Base-by-base conservation (phyloP, 192 early-diverging fungal genomes). In the Chytriomyces sp. region DNA sequence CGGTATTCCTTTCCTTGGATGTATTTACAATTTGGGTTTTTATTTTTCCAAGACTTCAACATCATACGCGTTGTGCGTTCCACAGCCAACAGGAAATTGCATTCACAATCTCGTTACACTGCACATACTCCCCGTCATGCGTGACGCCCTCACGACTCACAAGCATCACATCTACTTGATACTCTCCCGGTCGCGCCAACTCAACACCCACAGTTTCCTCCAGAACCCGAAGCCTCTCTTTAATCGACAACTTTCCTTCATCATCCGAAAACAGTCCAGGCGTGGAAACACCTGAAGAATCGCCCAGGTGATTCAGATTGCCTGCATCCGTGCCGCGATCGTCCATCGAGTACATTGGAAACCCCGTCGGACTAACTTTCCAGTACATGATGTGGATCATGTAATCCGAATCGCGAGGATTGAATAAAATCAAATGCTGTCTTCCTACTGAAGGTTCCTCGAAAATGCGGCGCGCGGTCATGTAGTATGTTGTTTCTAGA, bases 391-490 rank as follows among this genome's bases (percentile, higher is more conserved):
- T 68, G 53, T 89, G 85, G 7, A 89, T 53, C 23, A 86, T 28
- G 64, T 84, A 89, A 69, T 89, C 87, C 24, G 64, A 61, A 69
- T 89, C 85, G 26, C 45, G 28, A 5, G 82, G 80, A 50, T 89
- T 89, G 59, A 84, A 83, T 20, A 88, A 69, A 11, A 88, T 35
- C 70, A 88, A 50, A 75, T 88, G 84, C 18, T 69, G 78, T n/a
- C 72, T 61, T 24, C 78, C 79, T 16, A 45, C 48, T 49, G 24
- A 46, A 3, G 64, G 63, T 6, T 75, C 67, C 24, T 82, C 81
- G 7, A 23, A 46, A 18, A 82, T 69, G 4, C 79, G 67, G 0
- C 82, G 72, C 16, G 77, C 65, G 7, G 53, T 46, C 24, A 16
- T 24, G 48, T 61, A 78, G 23, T 73, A 67, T 6, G 67, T 50